Conservation (phyloP, 78 protist species). For the Dictyostelium capitatum region DNA sequence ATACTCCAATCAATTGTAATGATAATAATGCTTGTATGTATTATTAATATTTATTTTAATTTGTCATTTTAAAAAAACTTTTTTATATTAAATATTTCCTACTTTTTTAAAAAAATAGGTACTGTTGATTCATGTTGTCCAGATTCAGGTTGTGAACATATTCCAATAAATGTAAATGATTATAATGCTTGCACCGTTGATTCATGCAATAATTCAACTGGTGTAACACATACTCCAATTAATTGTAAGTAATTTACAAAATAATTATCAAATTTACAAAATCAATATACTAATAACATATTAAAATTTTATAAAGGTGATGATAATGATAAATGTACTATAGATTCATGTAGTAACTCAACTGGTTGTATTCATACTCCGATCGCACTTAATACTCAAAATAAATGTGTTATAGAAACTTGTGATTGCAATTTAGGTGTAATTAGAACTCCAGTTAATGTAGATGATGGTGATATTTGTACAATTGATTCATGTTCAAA, state of each 20-base stretch:
- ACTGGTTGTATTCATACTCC: constrained; percentile 25
- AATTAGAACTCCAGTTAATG: neutral
- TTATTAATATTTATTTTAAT: constrained; percentile 16
- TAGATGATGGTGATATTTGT: constrained; percentile 41
- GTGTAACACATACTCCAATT: neutral
- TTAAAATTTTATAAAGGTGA: constrained; percentile 33
- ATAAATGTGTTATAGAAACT: constrained; percentile 36
- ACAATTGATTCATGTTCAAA: constrained; percentile 36
- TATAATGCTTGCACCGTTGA: constrained; percentile 21
- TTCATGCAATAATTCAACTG: neutral
- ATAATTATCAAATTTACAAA: neutral
- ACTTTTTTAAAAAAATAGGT: too few species aligned
- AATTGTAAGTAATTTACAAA: too few species aligned
- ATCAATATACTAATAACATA: too few species aligned
- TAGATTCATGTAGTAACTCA: constrained; percentile 37
- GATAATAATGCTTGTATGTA: constrained; percentile 58
- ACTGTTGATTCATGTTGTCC: neutral
- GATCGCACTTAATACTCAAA: neutral
- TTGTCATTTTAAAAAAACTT: too few species aligned
- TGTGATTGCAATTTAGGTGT: neutral
- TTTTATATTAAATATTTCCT: too few species aligned
- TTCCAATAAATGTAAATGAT: constrained; percentile 6
- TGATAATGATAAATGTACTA: constrained; percentile 51
- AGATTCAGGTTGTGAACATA: neutral
- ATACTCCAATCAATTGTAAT: constrained; percentile 30